These are phyloP conservation scores for Ostreobium quekettii DNA, from an alignment of 139 green algal genomes.

Conservation along the genomic window DNA sequence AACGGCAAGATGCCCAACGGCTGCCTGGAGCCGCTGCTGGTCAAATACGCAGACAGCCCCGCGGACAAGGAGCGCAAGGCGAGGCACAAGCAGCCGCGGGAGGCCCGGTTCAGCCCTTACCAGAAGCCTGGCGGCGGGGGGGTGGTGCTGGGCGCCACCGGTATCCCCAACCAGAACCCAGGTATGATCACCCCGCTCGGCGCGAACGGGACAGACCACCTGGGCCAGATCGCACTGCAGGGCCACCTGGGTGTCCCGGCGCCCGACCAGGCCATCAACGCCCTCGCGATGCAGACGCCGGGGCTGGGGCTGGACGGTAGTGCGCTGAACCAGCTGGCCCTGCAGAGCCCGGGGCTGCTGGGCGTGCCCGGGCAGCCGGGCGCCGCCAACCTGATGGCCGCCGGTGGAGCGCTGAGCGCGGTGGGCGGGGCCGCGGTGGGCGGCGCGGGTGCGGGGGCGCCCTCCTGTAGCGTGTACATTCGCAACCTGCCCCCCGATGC, in stretches of 20 bases:
- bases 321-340: background rate
- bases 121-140: too few species aligned
- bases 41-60: constrained; percentile 29
- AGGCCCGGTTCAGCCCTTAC: background rate
- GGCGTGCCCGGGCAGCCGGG: background rate
- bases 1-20: background rate
- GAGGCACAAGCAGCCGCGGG: background rate
- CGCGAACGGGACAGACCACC: too few species aligned
- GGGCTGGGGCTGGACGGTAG: background rate
- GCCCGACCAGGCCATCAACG: too few species aligned
- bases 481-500: constrained; percentile 45
- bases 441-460: background rate
- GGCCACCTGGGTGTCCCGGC: too few species aligned
- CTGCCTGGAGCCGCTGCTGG: constrained; percentile 1
- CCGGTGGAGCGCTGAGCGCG: too few species aligned
- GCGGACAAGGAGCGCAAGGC: constrained; percentile 47
- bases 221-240: too few species aligned
- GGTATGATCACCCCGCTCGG: too few species aligned
- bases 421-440: too few species aligned
- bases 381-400: too few species aligned
- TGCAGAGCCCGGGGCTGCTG: constrained; percentile 7
- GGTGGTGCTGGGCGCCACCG: too few species aligned
- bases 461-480: constrained; percentile 40
- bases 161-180: too few species aligned
- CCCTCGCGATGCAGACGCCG: too few species aligned